A percentile compares a stretch with the other conserved stretches of the same genome.
Evolutionary conservation across 129 eudicot genomes (phyloP).

Genomic region (Tagetes patula): DNA sequence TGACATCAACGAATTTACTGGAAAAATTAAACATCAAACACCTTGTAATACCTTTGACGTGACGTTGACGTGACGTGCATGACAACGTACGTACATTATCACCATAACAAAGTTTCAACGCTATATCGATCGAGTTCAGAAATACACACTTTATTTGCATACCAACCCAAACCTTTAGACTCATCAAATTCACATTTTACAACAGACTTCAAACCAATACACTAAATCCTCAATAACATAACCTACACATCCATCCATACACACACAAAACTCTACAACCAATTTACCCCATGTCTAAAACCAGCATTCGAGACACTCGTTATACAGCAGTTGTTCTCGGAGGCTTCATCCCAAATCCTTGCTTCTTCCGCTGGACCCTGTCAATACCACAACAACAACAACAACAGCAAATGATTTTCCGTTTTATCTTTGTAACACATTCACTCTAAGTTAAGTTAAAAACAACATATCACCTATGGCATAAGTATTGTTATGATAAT

Average conservation of each 20-base stretch:
- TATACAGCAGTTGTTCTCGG: slow-evolving; percentile 43
- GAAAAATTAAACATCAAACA: no score
- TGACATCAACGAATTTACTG: no score
- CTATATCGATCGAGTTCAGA: no score
- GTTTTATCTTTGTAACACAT: neutral
- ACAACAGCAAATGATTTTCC: neutral
- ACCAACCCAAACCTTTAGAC: neutral
- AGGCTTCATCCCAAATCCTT: slow-evolving; percentile 89
- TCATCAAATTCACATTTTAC: neutral
- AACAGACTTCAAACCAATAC: slow-evolving; percentile 19
- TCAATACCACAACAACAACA: slow-evolving; percentile 2
- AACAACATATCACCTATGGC: slow-evolving; percentile 1
- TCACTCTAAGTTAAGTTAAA: no score
- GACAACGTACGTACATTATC: no score
- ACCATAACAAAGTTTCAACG: no score
- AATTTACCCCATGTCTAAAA: slow-evolving; percentile 22
- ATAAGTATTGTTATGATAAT: neutral
- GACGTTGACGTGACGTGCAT: no score
- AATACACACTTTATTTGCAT: neutral
- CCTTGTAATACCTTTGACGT: no score
- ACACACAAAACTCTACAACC: slow-evolving; percentile 13
- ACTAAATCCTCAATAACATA: slow-evolving; percentile 2
- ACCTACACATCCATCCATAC: slow-evolving; percentile 18
- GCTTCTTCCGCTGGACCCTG: slow-evolving; percentile 85
- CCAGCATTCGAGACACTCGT: neutral